Conservation (phyloP, 805 yeast species). For the Pichia cephalocereana region DNA sequence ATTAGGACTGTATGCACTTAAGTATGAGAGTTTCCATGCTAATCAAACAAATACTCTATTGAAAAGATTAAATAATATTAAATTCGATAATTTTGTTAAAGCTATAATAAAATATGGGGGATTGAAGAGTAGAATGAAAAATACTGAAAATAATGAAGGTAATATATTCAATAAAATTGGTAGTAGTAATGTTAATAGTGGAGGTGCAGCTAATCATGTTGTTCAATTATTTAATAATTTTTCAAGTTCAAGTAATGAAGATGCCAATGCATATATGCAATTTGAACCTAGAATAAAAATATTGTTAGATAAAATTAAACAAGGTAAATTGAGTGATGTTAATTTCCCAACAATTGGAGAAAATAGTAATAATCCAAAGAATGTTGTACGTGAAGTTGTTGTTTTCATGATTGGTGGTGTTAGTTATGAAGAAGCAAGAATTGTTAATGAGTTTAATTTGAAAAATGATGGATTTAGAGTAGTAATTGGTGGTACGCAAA, state of each 20-base stretch:
- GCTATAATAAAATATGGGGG: constrained; percentile 40
- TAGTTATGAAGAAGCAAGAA: constrained; percentile 85
- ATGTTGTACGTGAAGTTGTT: constrained; percentile 54
- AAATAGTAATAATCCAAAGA: constrained; percentile 7
- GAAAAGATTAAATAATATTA: constrained; percentile 28
- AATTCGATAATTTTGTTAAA: constrained; percentile 32
- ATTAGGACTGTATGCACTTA: constrained; percentile 62
- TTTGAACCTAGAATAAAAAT: constrained; percentile 67
- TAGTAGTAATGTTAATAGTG: neutral
- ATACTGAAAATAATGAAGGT: constrained; percentile 24
- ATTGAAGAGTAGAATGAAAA: constrained; percentile 28
- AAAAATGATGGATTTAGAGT: constrained; percentile 51
- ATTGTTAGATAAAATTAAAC: constrained; percentile 32
- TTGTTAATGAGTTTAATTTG: constrained; percentile 61
- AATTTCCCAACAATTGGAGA: constrained; percentile 4
- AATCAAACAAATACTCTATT: constrained; percentile 34
- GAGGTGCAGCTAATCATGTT: constrained; percentile 15
- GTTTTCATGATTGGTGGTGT: constrained; percentile 78
- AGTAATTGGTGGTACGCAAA: constrained; percentile 74
- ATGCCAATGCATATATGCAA: constrained; percentile 81
- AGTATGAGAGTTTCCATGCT: constrained; percentile 48
- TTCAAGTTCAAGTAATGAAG: constrained; percentile 29
- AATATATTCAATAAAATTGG: constrained; percentile 20
- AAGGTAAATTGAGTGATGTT: constrained; percentile 29
- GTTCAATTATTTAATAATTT: constrained; percentile 24